Conservation (phyloP, 2,329 filamentous ascomycete genomes). For the Monosporascus sp. region DNA sequence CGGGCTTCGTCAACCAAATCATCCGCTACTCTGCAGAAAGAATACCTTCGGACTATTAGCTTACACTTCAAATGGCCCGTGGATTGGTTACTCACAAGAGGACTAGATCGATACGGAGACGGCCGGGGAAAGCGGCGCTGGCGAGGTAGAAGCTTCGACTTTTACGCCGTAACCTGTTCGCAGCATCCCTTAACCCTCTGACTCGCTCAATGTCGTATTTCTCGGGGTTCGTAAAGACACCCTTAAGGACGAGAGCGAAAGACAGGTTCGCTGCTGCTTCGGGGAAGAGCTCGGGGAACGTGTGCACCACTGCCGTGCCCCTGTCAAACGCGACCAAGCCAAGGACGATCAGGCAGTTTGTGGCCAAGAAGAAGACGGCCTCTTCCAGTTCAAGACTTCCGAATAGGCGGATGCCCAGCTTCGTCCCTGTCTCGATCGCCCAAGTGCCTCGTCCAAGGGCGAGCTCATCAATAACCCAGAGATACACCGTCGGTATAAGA, state of each 20-base stretch:
- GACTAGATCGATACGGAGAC: conserved; percentile 62
- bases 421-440: conserved; percentile 64
- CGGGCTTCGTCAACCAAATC: conserved; percentile 64
- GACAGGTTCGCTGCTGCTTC: conserved; percentile 42
- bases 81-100: conserved; percentile 42
- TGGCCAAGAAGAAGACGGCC: conserved; percentile 66
- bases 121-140: conserved; percentile 62
- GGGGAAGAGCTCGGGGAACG: conserved; percentile 54
- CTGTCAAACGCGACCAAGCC: conserved; percentile 66
- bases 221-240: conserved; percentile 38
- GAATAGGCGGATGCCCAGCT: conserved; percentile 58
- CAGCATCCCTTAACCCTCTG: conserved; percentile 52
- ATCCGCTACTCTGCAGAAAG: conserved; percentile 68
- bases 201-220: conserved; percentile 55
- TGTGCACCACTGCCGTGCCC: conserved; percentile 58
- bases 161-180: conserved; percentile 52
- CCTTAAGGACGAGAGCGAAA: conserved; percentile 43
- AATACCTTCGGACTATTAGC: conserved; percentile 46
- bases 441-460: conserved; percentile 64
- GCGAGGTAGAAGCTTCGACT: conserved; percentile 71
- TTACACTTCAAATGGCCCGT: background rate
- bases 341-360: conserved; percentile 64
- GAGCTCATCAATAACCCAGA: conserved; percentile 68
- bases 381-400: conserved; percentile 66
- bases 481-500: conserved; percentile 57